These are phyloP conservation scores for Elsinoe arachidis DNA, from an alignment of 2,329 filamentous ascomycete species.

Conservation along the genomic window DNA sequence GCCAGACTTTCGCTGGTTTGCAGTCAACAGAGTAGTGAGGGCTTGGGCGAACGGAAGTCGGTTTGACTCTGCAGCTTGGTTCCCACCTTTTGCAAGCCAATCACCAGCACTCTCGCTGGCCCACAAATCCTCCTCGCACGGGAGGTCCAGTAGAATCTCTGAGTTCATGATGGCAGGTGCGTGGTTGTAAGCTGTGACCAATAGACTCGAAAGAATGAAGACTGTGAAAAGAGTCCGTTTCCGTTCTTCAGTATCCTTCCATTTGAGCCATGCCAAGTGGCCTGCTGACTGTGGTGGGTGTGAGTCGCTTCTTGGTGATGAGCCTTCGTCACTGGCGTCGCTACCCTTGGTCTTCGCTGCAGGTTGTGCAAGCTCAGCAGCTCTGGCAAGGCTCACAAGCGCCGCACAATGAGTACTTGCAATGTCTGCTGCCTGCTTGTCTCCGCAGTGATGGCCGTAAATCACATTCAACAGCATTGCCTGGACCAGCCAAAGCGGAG, in stretches of 20 bases:
- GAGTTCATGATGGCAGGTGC: constrained; percentile 86
- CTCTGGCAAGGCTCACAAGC: constrained; percentile 80
- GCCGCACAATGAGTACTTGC: constrained; percentile 87
- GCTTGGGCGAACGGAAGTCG: constrained; percentile 73
- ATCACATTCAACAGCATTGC: constrained; percentile 95
- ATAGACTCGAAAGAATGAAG: constrained; percentile 81
- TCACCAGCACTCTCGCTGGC: constrained; percentile 71
- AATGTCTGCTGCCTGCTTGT: constrained; percentile 83
- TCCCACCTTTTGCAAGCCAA: constrained; percentile 71
- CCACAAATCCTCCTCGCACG: constrained; percentile 89
- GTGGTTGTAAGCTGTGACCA: constrained; percentile 90
- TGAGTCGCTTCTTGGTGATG: constrained; percentile 28
- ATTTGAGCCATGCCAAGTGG: constrained; percentile 69
- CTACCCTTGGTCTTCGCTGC: constrained; percentile 25
- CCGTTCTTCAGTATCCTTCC: constrained; percentile 81
- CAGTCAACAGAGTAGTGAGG: constrained; percentile 68
- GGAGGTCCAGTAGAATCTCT: constrained; percentile 79
- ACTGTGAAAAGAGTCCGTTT: constrained; percentile 89
- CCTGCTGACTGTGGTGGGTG: constrained; percentile 19
- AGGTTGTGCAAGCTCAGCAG: constrained; percentile 66
- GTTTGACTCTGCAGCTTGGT: constrained; percentile 58
- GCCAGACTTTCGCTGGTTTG: constrained; percentile 51
- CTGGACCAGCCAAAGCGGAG: constrained; percentile 90
- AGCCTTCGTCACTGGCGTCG: constrained; percentile 32
- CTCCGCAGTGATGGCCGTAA: constrained; percentile 89